A percentile compares a stretch with the other conserved stretches of the same genome.
Conservation (phyloP, 768 basidiomycete genomes). For the Lactarius indigo region DNA sequence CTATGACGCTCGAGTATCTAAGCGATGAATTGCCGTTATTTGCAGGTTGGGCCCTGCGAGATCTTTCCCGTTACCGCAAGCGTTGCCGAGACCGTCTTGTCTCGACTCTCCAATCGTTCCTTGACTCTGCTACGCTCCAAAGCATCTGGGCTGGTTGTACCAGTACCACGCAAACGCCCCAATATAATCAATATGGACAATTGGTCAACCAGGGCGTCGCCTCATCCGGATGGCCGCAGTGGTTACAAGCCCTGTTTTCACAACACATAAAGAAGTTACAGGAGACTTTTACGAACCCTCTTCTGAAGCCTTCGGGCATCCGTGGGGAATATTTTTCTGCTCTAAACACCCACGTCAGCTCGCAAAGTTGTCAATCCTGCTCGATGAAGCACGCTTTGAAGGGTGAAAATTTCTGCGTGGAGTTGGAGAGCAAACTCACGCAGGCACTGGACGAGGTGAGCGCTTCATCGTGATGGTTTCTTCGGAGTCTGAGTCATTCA, state of each 20-base stretch:
- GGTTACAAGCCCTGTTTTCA: not conserved
- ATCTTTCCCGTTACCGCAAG: not conserved
- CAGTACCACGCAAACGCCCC: not conserved
- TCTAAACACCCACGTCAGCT: not conserved
- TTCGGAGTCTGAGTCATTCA: no score
- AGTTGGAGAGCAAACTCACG: not conserved
- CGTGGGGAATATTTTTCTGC: not conserved
- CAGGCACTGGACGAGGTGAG: not conserved
- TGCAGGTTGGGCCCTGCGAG: slow-evolving; percentile 5
- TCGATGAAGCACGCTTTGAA: not conserved
- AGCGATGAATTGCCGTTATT: not conserved
- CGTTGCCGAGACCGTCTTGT: not conserved
- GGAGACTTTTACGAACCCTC: not conserved
- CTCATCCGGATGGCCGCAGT: slow-evolving; percentile 25
- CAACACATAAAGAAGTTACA: not conserved
- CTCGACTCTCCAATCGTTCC: not conserved
- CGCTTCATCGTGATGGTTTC: not conserved
- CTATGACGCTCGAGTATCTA: not conserved
- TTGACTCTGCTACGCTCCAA: not conserved
- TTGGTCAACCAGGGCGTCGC: no score
- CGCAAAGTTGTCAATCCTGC: not conserved
- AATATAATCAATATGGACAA: no score
- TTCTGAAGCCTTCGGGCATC: not conserved
- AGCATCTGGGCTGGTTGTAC: not conserved
- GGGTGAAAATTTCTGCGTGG: not conserved